phyloP scores from a whole-genome alignment of 257 asterid species.

The Fraxinus cuspidata region DNA sequence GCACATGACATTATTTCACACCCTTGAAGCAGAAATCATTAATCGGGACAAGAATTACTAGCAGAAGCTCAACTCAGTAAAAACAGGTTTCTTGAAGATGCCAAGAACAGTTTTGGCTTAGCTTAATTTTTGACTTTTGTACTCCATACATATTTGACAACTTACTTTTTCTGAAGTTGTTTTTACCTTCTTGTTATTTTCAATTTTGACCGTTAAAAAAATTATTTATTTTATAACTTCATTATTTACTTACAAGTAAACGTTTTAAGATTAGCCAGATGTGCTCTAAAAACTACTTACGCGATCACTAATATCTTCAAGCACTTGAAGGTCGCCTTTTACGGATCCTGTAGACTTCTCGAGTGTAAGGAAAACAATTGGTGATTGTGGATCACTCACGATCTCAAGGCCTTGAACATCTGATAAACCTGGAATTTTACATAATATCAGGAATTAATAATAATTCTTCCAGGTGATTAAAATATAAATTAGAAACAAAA shows the following conservation, averaged over 20 bases:
- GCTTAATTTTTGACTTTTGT: background rate
- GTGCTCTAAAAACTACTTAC: constrained; percentile 38
- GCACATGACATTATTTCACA: constrained; percentile 22
- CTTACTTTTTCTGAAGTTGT: too few relatives aligned
- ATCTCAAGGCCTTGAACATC: constrained; percentile 60
- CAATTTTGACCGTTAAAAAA: background rate
- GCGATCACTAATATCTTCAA: constrained; percentile 59
- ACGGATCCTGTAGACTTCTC: constrained; percentile 64
- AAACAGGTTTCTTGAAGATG: background rate
- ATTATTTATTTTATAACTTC: background rate
- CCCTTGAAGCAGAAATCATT: background rate
- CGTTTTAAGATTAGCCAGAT: background rate
- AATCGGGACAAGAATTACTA: background rate
- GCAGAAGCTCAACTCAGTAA: background rate
- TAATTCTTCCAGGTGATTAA: background rate
- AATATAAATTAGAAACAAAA: background rate
- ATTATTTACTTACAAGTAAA: background rate
- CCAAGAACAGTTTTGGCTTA: background rate
- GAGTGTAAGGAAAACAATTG: constrained; percentile 63
- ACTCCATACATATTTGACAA: too few relatives aligned
- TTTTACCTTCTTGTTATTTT: too few relatives aligned
- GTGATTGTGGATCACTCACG: constrained; percentile 68
- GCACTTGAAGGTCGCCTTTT: constrained; percentile 68
- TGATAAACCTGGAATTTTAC: constrained; percentile 54
- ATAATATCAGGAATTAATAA: background rate